phyloP scores from a whole-genome alignment of 192 early-diverging fungal species.

The Fimicolochytrium jonesii region DNA sequence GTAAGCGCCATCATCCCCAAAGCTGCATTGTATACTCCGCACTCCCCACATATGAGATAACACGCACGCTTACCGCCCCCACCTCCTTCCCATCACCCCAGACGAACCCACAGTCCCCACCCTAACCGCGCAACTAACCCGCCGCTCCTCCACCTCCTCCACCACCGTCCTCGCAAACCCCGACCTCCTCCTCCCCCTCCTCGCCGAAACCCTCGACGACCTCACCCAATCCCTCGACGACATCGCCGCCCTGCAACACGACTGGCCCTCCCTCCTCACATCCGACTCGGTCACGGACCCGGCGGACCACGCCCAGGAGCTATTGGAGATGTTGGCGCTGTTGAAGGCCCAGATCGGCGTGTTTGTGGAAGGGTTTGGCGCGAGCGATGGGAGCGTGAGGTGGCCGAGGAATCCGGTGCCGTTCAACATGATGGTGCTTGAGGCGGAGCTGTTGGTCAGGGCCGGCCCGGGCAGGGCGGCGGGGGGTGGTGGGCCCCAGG shows the following conservation, averaged over 20 bases:
- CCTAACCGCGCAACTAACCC: background rate
- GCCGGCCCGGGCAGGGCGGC: conserved; percentile 15
- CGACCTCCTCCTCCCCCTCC: conserved; percentile 18
- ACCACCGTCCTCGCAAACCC: background rate
- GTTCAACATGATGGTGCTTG: conserved; percentile 26
- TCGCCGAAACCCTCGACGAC: conserved; percentile 20
- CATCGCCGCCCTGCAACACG: background rate
- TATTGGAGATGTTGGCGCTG: conserved; percentile 9
- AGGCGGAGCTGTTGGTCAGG: conserved; percentile 19
- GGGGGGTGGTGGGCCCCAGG: background rate
- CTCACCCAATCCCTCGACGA: conserved; percentile 11
- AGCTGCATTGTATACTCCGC: background rate
- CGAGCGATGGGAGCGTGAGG: conserved; percentile 1
- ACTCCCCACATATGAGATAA: too few species aligned
- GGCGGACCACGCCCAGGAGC: conserved; percentile 19
- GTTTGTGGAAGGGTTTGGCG: conserved; percentile 4
- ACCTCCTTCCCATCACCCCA: too few species aligned
- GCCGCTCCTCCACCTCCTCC: conserved; percentile 4
- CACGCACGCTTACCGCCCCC: too few species aligned
- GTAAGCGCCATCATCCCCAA: background rate
- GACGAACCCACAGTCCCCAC: too few species aligned
- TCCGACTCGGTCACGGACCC: background rate
- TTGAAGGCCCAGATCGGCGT: background rate
- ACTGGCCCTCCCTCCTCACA: background rate
- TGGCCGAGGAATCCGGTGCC: conserved; percentile 26